These are phyloP conservation scores for Cerrena zonata DNA, from an alignment of 1,284 basidiomycete species.

Conservation along the genomic window DNA sequence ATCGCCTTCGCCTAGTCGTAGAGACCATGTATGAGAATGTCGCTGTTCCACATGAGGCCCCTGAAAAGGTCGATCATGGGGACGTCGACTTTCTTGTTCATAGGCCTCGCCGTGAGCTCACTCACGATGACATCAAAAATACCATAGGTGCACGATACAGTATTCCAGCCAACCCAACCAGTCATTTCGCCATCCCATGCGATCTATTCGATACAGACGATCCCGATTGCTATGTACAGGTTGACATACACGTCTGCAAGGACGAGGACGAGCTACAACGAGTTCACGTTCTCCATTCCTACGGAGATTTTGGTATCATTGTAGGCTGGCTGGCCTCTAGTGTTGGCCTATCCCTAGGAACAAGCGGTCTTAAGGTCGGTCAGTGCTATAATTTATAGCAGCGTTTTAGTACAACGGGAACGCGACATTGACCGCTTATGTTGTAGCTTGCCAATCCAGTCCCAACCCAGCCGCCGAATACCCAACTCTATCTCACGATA, in stretches of 20 bases:
- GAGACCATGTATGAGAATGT: conserved; percentile 43
- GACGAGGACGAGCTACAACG: conserved; percentile 45
- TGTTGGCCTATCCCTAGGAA: conserved; percentile 44
- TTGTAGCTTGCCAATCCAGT: conserved; percentile 19
- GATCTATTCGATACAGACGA: conserved; percentile 14
- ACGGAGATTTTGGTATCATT: conserved; percentile 68
- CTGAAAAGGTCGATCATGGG: conserved; percentile 57
- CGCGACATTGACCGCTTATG: conserved; percentile 33
- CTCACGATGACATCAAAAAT: conserved; percentile 36
- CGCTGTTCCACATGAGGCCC: conserved; percentile 52
- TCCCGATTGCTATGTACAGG: conserved; percentile 29
- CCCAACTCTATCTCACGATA: conserved; percentile 26
- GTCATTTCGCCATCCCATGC: conserved; percentile 55
- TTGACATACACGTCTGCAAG: conserved; percentile 57
- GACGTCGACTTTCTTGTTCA: conserved; percentile 63
- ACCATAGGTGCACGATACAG: conserved; percentile 45
- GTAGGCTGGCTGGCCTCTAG: conserved; percentile 48
- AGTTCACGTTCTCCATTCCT: conserved; percentile 50
- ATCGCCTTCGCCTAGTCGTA: conserved; percentile 36
- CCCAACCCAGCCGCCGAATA: conserved; percentile 20
- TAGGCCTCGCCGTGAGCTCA: conserved; percentile 30
- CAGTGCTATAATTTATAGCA: not conserved
- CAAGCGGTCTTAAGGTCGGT: conserved; percentile 54
- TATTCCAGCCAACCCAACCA: conserved; percentile 45
- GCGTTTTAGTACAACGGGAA: not conserved